A percentile compares a stretch with the other conserved stretches of the same genome.
Conservation (phyloP, 805 yeast species). For the Candida boidinii region DNA sequence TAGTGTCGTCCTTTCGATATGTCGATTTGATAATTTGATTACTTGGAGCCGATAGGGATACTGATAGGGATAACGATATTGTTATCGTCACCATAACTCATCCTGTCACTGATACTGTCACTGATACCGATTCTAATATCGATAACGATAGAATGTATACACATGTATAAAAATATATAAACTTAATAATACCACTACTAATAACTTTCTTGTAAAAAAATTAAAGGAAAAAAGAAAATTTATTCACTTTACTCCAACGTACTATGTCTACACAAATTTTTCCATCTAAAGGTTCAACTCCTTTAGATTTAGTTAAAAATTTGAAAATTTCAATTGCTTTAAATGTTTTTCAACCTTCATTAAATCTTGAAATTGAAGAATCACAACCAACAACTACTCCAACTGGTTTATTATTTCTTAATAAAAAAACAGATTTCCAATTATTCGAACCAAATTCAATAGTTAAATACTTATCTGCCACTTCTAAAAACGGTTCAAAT, state of each 20-base stretch:
- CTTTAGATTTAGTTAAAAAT: constrained; percentile 27
- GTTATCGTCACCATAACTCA: no score
- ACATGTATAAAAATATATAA: no score
- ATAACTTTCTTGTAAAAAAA: no score
- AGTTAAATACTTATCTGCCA: constrained; percentile 48
- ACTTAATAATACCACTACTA: no score
- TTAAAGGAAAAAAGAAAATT: no score
- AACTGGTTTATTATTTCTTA: constrained; percentile 14
- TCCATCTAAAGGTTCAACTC: constrained; percentile 21
- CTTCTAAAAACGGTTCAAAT: constrained; percentile 7
- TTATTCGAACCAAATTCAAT: constrained; percentile 63
- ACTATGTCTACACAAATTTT: constrained; percentile 22
- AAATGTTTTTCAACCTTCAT: constrained; percentile 20
- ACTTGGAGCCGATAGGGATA: no score
- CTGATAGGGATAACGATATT: no score
- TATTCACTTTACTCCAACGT: not conserved
- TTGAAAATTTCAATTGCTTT: constrained; percentile 38
- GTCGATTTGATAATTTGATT: no score
- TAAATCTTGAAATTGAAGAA: constrained; percentile 17
- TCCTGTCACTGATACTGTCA: no score
- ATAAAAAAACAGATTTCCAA: constrained; percentile 34
- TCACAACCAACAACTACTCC: constrained; percentile 14
- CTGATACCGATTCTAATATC: no score
- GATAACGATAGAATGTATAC: no score
- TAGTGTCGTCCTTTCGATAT: no score